A percentile compares a stretch with the other conserved stretches of the same genome.
Conservation (phyloP, 2,329 filamentous ascomycete genomes). For the Nemania abortiva region DNA sequence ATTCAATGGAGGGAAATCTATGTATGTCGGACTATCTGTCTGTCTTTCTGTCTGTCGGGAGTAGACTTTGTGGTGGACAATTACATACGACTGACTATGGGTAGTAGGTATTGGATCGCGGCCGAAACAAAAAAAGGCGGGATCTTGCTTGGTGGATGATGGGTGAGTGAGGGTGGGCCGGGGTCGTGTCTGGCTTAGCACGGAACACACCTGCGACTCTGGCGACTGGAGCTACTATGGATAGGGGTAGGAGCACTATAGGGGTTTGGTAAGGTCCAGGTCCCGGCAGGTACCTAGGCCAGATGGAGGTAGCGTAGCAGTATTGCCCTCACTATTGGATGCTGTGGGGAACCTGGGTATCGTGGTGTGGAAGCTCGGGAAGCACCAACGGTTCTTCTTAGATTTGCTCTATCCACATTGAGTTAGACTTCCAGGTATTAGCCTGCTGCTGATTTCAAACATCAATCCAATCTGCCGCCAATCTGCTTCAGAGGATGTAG, state of each 20-base stretch:
- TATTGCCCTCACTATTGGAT: constrained; percentile 4
- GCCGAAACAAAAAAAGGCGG: constrained; percentile 14
- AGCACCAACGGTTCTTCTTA: constrained; percentile 1
- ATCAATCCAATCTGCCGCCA: neutral
- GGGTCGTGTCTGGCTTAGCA: constrained; percentile 9
- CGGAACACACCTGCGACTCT: constrained; percentile 9
- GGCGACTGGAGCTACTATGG: neutral
- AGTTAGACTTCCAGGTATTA: neutral
- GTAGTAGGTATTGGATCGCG: neutral
- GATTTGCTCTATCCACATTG: neutral
- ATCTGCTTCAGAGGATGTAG: neutral
- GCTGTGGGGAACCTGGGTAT: neutral
- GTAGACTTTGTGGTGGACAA: neutral
- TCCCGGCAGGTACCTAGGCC: neutral
- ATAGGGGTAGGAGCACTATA: constrained; percentile 14
- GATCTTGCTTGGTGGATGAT: constrained; percentile 8
- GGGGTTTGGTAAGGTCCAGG: constrained; percentile 1
- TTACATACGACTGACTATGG: neutral
- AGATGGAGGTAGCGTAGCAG: neutral
- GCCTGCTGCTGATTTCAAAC: neutral
- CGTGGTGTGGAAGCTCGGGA: neutral
- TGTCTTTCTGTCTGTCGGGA: neutral
- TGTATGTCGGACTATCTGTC: neutral
- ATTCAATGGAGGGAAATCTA: neutral
- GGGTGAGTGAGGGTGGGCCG: neutral